Percentiles rank a stretch among this genome's conserved stretches.
These are phyloP conservation scores for Trichoderma oligosporum DNA, from an alignment of 2,329 filamentous ascomycete genomes.

Conservation along the genomic window DNA sequence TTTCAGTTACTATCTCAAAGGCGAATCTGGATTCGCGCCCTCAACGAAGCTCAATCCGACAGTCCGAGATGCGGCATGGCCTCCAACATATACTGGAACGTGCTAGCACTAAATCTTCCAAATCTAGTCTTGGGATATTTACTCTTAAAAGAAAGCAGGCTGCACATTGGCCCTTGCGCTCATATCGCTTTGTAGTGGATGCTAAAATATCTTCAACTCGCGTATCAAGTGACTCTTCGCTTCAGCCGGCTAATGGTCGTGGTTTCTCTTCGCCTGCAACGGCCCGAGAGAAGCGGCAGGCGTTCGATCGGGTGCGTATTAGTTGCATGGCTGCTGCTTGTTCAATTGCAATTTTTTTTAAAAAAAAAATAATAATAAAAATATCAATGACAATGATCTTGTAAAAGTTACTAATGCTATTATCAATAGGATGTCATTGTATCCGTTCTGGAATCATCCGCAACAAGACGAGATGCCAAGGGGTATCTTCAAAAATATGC, in stretches of 20 bases:
- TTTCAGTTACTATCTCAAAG: background rate
- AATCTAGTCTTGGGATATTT: slow-evolving; percentile 26
- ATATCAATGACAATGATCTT: background rate
- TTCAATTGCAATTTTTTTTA: background rate
- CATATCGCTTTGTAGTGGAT: background rate
- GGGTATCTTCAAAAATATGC: slow-evolving; percentile 82
- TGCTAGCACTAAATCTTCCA: slow-evolving; percentile 39
- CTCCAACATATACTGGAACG: slow-evolving; percentile 39
- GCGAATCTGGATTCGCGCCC: background rate
- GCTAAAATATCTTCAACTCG: background rate
- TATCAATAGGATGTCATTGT: slow-evolving; percentile 79
- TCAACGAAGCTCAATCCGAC: background rate
- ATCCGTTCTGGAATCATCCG: slow-evolving; percentile 80
- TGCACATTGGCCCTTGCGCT: background rate
- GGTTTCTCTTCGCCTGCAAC: slow-evolving; percentile 31
- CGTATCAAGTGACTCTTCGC: slow-evolving; percentile 1
- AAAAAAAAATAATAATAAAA: too few species aligned
- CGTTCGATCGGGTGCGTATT: slow-evolving; percentile 31
- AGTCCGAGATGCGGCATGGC: slow-evolving; percentile 20
- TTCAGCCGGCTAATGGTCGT: slow-evolving; percentile 24
- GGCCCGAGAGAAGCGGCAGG: slow-evolving; percentile 31
- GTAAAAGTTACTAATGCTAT: background rate
- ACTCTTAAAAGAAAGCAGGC: background rate
- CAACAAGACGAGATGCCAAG: slow-evolving; percentile 88
- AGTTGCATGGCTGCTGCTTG: background rate